A percentile compares a stretch with the other conserved stretches of the same genome.
Evolutionary conservation across 2,329 filamentous ascomycete genomes (phyloP).

Genomic region (Penicillium sp.): DNA sequence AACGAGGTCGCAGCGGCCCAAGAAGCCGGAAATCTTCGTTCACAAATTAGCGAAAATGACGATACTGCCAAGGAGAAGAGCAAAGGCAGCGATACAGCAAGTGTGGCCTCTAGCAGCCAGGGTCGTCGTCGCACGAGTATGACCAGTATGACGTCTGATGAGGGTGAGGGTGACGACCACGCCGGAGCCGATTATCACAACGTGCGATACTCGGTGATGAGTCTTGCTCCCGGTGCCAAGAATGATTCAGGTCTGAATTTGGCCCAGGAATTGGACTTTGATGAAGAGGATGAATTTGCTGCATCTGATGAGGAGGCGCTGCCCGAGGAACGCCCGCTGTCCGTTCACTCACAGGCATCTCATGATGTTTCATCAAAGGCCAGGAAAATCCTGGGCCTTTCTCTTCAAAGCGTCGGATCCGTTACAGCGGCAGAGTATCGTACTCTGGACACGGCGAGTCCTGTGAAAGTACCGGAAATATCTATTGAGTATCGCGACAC

Average conservation of each 20-base stretch:
- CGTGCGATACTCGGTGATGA: constrained; percentile 70
- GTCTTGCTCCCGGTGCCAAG: constrained; percentile 55
- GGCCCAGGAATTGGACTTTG: constrained; percentile 87
- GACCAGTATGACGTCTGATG: constrained; percentile 52
- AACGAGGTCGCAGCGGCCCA: constrained; percentile 67
- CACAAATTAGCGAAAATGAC: constrained; percentile 57
- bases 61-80: constrained; percentile 61
- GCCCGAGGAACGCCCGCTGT: constrained; percentile 44
- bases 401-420: constrained; percentile 31
- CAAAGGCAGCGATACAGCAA: constrained; percentile 65
- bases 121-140: constrained; percentile 59
- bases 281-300: constrained; percentile 66
- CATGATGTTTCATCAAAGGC: constrained; percentile 41
- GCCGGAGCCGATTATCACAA: constrained; percentile 46
- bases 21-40: constrained; percentile 29
- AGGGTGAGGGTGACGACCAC: constrained; percentile 49
- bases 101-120: constrained; percentile 68
- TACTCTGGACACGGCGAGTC: constrained; percentile 36
- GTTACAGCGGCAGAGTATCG: constrained; percentile 29
- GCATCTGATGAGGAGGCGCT: constrained; percentile 62
- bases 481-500: constrained; percentile 65
- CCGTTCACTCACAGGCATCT: constrained; percentile 40
- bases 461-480: constrained; percentile 50
- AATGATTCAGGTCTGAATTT: constrained; percentile 67
- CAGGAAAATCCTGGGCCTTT: constrained; percentile 46